Evolutionary conservation across 1,284 basidiomycete species (phyloP).

Genomic region (Macrocystidia cucumis): DNA sequence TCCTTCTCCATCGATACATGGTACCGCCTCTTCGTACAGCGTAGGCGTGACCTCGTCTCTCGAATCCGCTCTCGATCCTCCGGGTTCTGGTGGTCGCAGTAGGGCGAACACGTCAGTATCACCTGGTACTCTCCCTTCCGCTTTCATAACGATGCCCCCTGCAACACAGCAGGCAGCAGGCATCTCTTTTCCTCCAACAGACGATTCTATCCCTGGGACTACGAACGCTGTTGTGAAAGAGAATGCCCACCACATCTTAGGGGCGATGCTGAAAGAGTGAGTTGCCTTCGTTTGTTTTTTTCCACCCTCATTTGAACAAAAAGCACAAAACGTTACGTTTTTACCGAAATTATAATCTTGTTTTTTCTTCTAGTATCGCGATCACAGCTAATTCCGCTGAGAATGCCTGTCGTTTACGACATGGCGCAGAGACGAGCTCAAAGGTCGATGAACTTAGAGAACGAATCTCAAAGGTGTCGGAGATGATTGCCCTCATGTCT

Average conservation of each 20-base stretch:
- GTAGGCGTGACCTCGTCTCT: conserved; percentile 35
- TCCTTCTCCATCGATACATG: conserved; percentile 36
- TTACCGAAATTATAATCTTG: too few species aligned
- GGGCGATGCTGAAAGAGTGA: conserved; percentile 26
- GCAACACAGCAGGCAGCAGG: conserved; percentile 7
- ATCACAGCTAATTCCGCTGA: conserved; percentile 32
- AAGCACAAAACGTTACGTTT: too few species aligned
- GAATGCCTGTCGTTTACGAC: conserved; percentile 24
- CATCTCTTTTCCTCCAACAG: conserved; percentile 14
- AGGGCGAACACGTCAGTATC: conserved; percentile 27
- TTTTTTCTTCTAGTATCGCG: conserved; percentile 25
- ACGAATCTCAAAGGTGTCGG: conserved; percentile 29
- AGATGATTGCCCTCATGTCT: conserved; percentile 26
- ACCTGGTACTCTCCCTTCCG: conserved; percentile 13
- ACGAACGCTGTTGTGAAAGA: conserved; percentile 9
- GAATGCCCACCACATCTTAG: conserved; percentile 18
- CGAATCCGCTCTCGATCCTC: conserved; percentile 35
- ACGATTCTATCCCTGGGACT: conserved; percentile 6
- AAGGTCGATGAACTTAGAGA: conserved; percentile 32
- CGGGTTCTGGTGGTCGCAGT: conserved; percentile 23
- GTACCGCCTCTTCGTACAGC: conserved; percentile 25
- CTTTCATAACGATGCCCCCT: conserved; percentile 10
- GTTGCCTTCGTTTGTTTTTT: conserved; percentile 8
- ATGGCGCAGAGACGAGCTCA: conserved; percentile 22
- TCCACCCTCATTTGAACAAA: conserved; percentile 2